These are phyloP conservation scores for Selenicereus undatus DNA, from an alignment of 148 eudicot genomes.

Conservation along the genomic window DNA sequence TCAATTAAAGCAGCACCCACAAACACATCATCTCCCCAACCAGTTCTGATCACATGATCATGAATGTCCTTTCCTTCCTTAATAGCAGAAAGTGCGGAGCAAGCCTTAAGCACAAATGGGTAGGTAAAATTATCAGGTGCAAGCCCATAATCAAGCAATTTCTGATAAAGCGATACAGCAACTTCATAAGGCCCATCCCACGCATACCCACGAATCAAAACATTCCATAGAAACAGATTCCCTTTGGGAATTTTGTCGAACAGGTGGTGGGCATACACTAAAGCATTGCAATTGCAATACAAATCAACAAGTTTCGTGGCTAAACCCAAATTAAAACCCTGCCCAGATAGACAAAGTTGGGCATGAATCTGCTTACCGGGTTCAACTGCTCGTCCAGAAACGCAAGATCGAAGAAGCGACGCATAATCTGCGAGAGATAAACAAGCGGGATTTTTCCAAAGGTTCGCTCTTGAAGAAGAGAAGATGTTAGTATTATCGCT, in stretches of 20 bases:
- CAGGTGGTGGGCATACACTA: slow-evolving; percentile 54
- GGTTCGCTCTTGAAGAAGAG: slow-evolving; percentile 15
- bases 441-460: slow-evolving; percentile 9
- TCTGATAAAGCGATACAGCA: slow-evolving; percentile 46
- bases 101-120: slow-evolving; percentile 84
- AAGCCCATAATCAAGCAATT: slow-evolving; percentile 53
- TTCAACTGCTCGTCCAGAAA: slow-evolving; percentile 49
- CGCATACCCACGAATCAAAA: slow-evolving; percentile 86
- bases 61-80: slow-evolving; percentile 65
- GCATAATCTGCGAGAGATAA: slow-evolving; percentile 25
- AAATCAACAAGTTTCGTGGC: slow-evolving; percentile 68
- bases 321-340: slow-evolving; percentile 37
- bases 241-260: slow-evolving; percentile 68
- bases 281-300: slow-evolving; percentile 48
- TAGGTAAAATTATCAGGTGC: slow-evolving; percentile 75
- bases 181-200: slow-evolving; percentile 78
- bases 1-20: slow-evolving; percentile 81
- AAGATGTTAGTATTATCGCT: background rate
- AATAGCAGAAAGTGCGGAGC: slow-evolving; percentile 52
- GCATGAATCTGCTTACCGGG: slow-evolving; percentile 86
- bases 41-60: slow-evolving; percentile 42
- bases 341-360: slow-evolving; percentile 45
- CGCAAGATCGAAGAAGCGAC: slow-evolving; percentile 49
- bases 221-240: slow-evolving; percentile 74
- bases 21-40: slow-evolving; percentile 76